Evolutionary conservation across 352 stramenopile genomes (phyloP).

Genomic region (Phytophthora brassicae): DNA sequence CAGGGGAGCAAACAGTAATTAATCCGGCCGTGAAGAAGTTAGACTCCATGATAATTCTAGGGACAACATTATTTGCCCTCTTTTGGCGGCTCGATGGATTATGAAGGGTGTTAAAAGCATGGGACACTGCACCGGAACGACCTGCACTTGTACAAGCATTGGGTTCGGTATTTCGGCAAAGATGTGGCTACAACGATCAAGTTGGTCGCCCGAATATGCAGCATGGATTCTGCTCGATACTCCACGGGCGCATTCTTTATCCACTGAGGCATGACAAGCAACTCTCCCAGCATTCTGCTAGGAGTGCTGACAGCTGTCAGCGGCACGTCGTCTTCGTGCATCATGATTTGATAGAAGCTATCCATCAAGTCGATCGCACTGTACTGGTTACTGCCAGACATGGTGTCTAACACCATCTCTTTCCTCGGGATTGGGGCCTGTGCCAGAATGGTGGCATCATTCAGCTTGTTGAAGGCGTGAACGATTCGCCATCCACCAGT

Average conservation of each 20-base stretch:
- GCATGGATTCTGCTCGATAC: no score
- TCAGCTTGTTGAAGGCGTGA: slow-evolving; percentile 42
- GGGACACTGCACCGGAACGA: background rate
- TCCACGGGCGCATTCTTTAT: slow-evolving; percentile 1
- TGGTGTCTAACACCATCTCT: slow-evolving; percentile 26
- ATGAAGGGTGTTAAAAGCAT: slow-evolving; percentile 4
- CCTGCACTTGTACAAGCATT: background rate
- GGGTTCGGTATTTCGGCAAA: background rate
- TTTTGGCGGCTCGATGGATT: slow-evolving; percentile 9
- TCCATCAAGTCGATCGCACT: slow-evolving; percentile 29
- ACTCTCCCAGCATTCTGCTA: slow-evolving; percentile 30
- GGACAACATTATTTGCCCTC: slow-evolving; percentile 14
- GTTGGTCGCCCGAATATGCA: no score
- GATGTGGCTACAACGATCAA: background rate
- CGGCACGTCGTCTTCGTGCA: slow-evolving; percentile 7
- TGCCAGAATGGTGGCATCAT: slow-evolving; percentile 26
- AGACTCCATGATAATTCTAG: slow-evolving; percentile 20
- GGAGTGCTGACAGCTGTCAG: slow-evolving; percentile 27
- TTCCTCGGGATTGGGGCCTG: slow-evolving; percentile 36
- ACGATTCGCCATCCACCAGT: slow-evolving; percentile 30
- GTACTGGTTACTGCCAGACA: slow-evolving; percentile 33
- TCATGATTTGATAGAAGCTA: slow-evolving; percentile 38
- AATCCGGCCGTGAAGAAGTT: slow-evolving; percentile 21
- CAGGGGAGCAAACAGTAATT: slow-evolving; percentile 25
- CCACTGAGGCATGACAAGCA: slow-evolving; percentile 28